phyloP scores from a whole-genome alignment of 768 basidiomycete genomes.

The Agrocybe praecox region DNA sequence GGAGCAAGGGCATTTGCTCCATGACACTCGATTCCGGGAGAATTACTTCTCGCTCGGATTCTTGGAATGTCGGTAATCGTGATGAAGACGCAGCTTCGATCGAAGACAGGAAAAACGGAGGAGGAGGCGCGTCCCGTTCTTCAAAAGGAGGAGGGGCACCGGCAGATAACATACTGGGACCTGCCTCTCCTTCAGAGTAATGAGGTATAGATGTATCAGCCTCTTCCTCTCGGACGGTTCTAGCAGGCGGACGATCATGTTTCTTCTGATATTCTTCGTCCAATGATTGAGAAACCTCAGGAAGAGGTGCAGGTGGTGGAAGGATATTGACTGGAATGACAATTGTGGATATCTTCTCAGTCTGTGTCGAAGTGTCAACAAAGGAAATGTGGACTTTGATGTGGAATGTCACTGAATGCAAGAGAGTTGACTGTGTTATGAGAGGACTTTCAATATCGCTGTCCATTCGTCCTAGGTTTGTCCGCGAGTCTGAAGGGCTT shows the following conservation, averaged over 20 bases:
- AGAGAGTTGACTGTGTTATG: constrained; percentile 79
- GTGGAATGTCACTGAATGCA: constrained; percentile 82
- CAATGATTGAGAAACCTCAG: constrained; percentile 71
- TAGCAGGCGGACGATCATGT: constrained; percentile 77
- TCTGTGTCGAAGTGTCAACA: constrained; percentile 67
- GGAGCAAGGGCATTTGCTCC: constrained; percentile 30
- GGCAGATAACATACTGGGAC: constrained; percentile 67
- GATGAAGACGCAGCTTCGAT: constrained; percentile 61
- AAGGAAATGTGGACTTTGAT: constrained; percentile 78
- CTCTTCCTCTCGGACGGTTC: constrained; percentile 73
- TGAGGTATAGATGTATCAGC: constrained; percentile 58
- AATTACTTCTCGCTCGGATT: constrained; percentile 78
- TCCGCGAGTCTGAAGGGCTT: constrained; percentile 49
- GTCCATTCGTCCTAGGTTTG: constrained; percentile 49
- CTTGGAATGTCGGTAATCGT: constrained; percentile 72
- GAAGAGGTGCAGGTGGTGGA: constrained; percentile 77
- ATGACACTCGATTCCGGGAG: constrained; percentile 52
- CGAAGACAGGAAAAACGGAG: constrained; percentile 64
- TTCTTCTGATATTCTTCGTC: constrained; percentile 86
- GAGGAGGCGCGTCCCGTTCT: constrained; percentile 80
- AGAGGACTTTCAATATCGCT: constrained; percentile 69
- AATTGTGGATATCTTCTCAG: constrained; percentile 66
- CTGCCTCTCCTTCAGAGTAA: constrained; percentile 73
- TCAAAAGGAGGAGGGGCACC: constrained; percentile 85
- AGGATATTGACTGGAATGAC: constrained; percentile 72